Conservation (phyloP, 2,329 filamentous ascomycete genomes). For the Claviceps africana region DNA sequence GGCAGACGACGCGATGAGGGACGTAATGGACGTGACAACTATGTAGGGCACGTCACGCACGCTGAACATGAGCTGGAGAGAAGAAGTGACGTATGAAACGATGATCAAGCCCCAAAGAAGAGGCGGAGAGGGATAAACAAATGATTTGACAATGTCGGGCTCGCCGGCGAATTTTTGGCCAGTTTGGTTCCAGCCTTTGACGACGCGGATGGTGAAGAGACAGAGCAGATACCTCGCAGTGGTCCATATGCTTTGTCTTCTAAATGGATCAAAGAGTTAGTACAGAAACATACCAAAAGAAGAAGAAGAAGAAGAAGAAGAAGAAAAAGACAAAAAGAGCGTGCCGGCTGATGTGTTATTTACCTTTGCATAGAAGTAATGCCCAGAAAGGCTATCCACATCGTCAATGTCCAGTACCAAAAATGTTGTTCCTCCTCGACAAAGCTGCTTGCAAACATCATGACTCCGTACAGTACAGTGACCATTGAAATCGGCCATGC, state of each 20-base stretch:
- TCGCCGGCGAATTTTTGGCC: constrained; percentile 92
- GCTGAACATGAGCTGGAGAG: constrained; percentile 27
- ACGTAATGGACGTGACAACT: constrained; percentile 25
- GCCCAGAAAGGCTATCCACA: constrained; percentile 48
- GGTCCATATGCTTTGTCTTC: constrained; percentile 14
- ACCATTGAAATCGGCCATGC: constrained; percentile 36
- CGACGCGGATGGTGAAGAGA: constrained; percentile 49
- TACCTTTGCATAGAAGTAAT: constrained; percentile 31
- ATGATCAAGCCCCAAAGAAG: constrained; percentile 64
- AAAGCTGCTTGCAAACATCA: constrained; percentile 98
- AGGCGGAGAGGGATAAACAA: constrained; percentile 48
- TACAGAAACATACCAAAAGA: neutral
- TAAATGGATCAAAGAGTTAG: constrained; percentile 4
- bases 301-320: no score
- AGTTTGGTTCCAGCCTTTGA: constrained; percentile 85
- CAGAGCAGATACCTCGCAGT: constrained; percentile 28
- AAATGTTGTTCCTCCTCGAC: constrained; percentile 98
- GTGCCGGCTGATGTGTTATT: neutral
- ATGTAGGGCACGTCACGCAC: constrained; percentile 28
- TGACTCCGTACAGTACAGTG: constrained; percentile 48
- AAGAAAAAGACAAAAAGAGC: no score
- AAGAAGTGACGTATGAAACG: constrained; percentile 51
- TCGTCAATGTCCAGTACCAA: constrained; percentile 82
- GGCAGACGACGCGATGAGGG: constrained; percentile 36
- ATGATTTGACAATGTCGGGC: constrained; percentile 66